phyloP scores from a whole-genome alignment of 2,329 filamentous ascomycete genomes.

The Epichloe coenophiala region DNA sequence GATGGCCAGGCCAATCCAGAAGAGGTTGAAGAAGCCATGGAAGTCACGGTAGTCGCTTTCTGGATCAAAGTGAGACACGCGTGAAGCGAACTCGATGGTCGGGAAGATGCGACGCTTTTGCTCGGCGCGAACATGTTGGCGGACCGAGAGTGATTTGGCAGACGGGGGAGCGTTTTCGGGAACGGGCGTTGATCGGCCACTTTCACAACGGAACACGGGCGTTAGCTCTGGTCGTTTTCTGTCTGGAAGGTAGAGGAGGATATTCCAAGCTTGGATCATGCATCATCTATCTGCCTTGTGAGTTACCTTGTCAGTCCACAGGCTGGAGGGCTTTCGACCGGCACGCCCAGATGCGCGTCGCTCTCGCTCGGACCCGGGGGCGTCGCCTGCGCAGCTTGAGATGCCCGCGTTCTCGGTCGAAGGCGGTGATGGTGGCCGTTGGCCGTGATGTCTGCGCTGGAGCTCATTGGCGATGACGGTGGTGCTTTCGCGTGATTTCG shows the following conservation, averaged over 20 bases:
- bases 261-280: too few species aligned
- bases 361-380: conserved; percentile 21
- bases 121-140: conserved; percentile 70
- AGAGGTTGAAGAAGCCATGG: conserved; percentile 92
- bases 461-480: conserved; percentile 13
- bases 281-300: too few species aligned
- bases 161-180: conserved; percentile 90
- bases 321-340: conserved; percentile 18
- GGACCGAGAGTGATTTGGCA: conserved; percentile 70
- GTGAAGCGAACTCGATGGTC: conserved; percentile 77
- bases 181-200: conserved; percentile 71
- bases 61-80: conserved; percentile 95
- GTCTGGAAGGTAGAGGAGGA: background rate
- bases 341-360: conserved; percentile 20
- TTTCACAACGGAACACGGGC: conserved; percentile 19
- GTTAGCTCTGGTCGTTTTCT: background rate
- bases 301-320: conserved; percentile 34
- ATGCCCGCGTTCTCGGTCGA: conserved; percentile 37
- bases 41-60: conserved; percentile 88
- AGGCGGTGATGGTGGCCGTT: conserved; percentile 23
- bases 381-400: conserved; percentile 31
- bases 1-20: conserved; percentile 93
- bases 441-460: conserved; percentile 15
- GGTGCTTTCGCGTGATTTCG: background rate
- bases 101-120: conserved; percentile 80